Evolutionary conservation across 192 early-diverging fungal species (phyloP), one percentile per base, ranked within the genome.

Genomic region (Funneliformis mosseae): DNA sequence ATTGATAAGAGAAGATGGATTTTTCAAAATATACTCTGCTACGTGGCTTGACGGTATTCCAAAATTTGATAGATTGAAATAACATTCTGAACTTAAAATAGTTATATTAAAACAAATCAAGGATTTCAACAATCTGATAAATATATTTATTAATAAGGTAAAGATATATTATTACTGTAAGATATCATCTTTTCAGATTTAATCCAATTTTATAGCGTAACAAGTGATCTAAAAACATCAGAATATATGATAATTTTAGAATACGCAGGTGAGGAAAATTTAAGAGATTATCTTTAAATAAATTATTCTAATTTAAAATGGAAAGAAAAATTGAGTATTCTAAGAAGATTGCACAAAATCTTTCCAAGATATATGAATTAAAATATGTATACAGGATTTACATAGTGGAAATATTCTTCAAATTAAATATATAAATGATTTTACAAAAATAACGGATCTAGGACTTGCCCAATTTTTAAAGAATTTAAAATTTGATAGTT

Each of bases 341-440:
- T 77, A 8, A 38, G 21, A 38, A 77, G 5, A 42, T 77, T 42
- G 12, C 60, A 8, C 9, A 18, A 14, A 33, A 41, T 0, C 23
- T 77, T 12, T 18, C 39, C 8, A 43, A 7, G 23, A 84, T 86
- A 72, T 83, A 84, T 23, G 46, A 55, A 27, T 75, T 75, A 64
- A 80, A 84, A 60, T 83, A 82, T 43, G 74, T 81, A 21, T 81
- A 86, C 46, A 80, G 81, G 81, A 83, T 61, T 73, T 84, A 3
- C 76, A 64, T 64, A 61, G 39, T 45, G 76, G 76, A 64, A 77
- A 77, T 43, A 77, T 77, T 8, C 16, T 64, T 14, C n/a, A 38
- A 7, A 10, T 41, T 60, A 10, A 21, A 39, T 9, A 63, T 41
- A 9, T 80, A 82, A 75, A 81, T 80, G 0, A 80, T 82, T 60